Evolutionary conservation across 1,139 yeast species (phyloP), one percentile per base, ranked within the genome.

Genomic region (Pichia sp.): DNA sequence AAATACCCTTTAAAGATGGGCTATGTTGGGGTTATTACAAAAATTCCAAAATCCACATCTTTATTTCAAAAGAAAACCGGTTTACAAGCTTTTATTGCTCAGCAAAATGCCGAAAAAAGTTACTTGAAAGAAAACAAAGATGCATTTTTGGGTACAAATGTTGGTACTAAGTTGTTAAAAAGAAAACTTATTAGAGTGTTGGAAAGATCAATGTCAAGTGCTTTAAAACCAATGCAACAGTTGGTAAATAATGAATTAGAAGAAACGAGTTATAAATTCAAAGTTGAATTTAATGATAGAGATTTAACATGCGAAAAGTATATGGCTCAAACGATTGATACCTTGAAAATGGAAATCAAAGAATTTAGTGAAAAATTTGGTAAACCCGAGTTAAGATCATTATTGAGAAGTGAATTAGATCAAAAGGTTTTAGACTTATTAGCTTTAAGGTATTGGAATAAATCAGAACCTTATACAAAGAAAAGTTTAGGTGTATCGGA

Each of bases 251-350:
- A 83, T 64, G 99, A 93, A 67, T 76, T 90, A 50, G 99, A 95
- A 67, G 99, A 95, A 62, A 83, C 98, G 0, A 75, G 95, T 1
- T 95, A 95, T 66, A 84, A 86, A 66, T 93, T 89, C 72, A 95
- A 95, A 67, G 99, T 95, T 28, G 97, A 93, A 67, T 95, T 90
- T 68, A 93, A 95, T 66, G 99, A 95, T 67, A 80, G 98, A 53
- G 87, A 86, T 42, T 74, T 95, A 59, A 93, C 99, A 0, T 96
- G 98, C 14, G 95, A 90, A 62, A 88, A 95, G 58, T 93, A 93
- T 66, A 76, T 95, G 61, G 96, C 98, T 19, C 93, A 88, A 62
- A 89, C 95, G 53, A 81, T 93, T 45, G 99, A 95, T 69, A 74
- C 87, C 49, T 76, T 95, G 64, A 95, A 95, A 68, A 76, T 87